Evolutionary conservation across 2,329 filamentous ascomycete species (phyloP), one percentile per base, ranked within the genome.

Genomic region (Hypoxylon sp.): DNA sequence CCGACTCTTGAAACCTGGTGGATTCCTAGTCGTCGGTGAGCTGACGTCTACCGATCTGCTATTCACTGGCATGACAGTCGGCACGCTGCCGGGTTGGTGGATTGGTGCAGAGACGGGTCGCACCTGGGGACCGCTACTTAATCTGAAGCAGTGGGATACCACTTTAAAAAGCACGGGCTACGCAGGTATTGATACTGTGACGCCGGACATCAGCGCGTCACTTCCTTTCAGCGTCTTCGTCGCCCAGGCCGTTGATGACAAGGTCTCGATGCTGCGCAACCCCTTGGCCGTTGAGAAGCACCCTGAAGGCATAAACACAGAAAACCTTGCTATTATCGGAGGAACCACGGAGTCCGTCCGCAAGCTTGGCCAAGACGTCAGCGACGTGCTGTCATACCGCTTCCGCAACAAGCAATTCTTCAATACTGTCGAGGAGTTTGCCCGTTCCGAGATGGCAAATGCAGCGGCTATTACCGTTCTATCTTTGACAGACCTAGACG

Each of bases 1-100:
- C 10, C 58, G 67, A 5, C 62, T 80, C 1, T 55, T 80, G 2
- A 78, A 75, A 10, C 76, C 80, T 0, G 79, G 76, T 4, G 82
- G 81, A 0, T 77, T 78, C 36, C 68, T 84, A 9, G 55, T 64
- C n/a, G 56, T 60, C 14, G 41, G 58, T 19, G 23, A 60, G 17
- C 25, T 50, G 11, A 38, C 36, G 1, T 53, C 41, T 32, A 53
- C 52, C 14, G 21, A 28, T 25, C 21, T 43, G 32, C 32, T 36
- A 28, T 55, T 55, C 36, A 56, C 41, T 48, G 48, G 56, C n/a
- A 30, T 36, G 48, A 56, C 53, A 43, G 43, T 69, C 19, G 65
- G 65, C 11, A 53, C 56, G 6, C 57, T 68, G 9, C 65, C 61
- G 3, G 65, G 53, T 1, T 64, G 62, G 65, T 65, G 65, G 61